Evolutionary conservation across 768 basidiomycete species (phyloP), one percentile per base, ranked within the genome.

Genomic region (Austroboletus eburneus): DNA sequence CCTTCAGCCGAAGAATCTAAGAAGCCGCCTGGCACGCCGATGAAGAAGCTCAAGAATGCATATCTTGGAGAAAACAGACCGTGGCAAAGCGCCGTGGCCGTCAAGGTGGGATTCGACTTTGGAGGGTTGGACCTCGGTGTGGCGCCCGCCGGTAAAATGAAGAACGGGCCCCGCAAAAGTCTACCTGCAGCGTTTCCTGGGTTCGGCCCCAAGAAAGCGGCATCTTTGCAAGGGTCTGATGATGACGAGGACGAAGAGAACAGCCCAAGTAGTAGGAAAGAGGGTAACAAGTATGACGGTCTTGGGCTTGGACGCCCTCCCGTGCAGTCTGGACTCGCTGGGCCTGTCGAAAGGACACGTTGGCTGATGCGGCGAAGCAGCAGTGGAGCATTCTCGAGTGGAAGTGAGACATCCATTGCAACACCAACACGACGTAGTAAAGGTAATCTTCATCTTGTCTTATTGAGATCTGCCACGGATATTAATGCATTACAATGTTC

Each of bases 71-170:
- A 72, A 49, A 76, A 79, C 41, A 72, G 87, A 9, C 85, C 83
- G 4, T 90, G 87, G 87, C 87, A 88, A 63, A 89, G 87, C 58
- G 87, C 87, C 4, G 77, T 89, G 17, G 76, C 87, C 13, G 65
- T 74, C 53, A 87, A 85, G 62, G 79, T 87, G 39, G 70, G 72
- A 23, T 73, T 77, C 24, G 70, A 74, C 29, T 78, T 77, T 58
- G 67, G 65, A 25, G 73, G 67, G 16, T 59, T 67, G 12, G 69
- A 70, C 18, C 66, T 57, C n/a, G 57, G 48, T 34, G 65, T 68
- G 20, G 67, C 66, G 22, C 73, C 69, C 54, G 57, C 49, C 1
- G 59, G 59, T 24, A 75, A 75, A 51, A 69, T 63, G 27, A 77
- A 77, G 62, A 70, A 64, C 27, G 80, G 80, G 17, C 74, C 74